Conservation (phyloP, 2,329 filamentous ascomycete species). For the Neurospora sp. region DNA sequence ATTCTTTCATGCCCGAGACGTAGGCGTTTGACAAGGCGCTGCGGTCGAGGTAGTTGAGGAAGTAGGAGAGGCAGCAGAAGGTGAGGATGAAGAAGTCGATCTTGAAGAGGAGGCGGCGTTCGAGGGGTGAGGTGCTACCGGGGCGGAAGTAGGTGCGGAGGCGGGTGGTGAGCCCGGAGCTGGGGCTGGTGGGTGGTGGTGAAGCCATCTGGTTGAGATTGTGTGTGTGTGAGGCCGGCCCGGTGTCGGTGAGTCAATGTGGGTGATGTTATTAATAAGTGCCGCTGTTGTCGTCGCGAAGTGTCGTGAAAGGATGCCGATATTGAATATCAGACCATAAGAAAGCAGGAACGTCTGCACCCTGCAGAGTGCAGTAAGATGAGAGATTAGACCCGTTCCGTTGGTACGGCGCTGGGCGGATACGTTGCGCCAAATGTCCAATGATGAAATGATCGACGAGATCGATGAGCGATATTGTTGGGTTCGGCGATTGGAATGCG, state of each 20-base stretch:
- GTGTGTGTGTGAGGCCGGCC: too few species aligned
- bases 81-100: conserved; percentile 56
- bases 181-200: neutral
- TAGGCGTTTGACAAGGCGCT: conserved; percentile 45
- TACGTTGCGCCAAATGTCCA: neutral
- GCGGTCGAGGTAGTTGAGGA: conserved; percentile 44
- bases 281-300: neutral
- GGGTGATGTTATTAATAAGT: too few species aligned
- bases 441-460: neutral
- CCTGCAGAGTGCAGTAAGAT: neutral
- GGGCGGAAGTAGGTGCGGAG: neutral
- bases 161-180: neutral
- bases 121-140: conserved; percentile 19
- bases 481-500: neutral
- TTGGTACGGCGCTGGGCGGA: neutral
- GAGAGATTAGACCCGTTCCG: neutral
- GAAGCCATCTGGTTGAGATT: neutral
- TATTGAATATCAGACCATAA: neutral
- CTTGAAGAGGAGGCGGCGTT: conserved; percentile 40
- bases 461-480: too few species aligned
- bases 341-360: neutral
- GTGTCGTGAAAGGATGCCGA: too few species aligned
- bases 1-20: conserved; percentile 43
- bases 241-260: too few species aligned
- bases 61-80: conserved; percentile 51